Conservation (phyloP, 148 eudicot genomes). For the Chenopodium berlandieri region DNA sequence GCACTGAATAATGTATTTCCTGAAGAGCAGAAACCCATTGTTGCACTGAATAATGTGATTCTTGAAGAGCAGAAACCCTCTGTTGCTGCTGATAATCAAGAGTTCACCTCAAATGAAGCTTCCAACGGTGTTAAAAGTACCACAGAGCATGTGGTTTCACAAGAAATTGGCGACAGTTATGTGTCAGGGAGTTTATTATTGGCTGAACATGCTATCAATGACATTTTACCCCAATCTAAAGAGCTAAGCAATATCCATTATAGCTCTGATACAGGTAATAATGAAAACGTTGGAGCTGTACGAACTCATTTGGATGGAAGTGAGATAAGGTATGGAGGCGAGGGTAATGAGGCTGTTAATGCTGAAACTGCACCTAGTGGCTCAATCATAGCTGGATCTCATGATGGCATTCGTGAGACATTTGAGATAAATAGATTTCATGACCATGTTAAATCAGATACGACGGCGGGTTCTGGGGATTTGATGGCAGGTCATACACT, state of each 20-base stretch:
- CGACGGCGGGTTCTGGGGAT: conserved; percentile 12
- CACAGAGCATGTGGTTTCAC: conserved; percentile 22
- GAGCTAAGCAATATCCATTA: conserved; percentile 20
- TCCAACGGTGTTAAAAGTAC: conserved; percentile 14
- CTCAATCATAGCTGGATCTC: conserved; percentile 11
- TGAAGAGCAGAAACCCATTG: conserved; percentile 19
- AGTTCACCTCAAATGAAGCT: conserved; percentile 23
- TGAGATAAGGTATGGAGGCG: conserved; percentile 21
- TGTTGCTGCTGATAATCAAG: conserved; percentile 21
- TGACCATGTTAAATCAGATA: conserved; percentile 18
- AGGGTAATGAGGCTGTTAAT: conserved; percentile 4
- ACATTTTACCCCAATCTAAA: conserved; percentile 14
- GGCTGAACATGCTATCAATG: conserved; percentile 18
- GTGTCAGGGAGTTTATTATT: conserved; percentile 1
- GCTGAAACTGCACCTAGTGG: conserved; percentile 19
- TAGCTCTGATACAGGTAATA: conserved; percentile 12
- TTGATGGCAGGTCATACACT: conserved; percentile 16
- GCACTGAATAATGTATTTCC: conserved; percentile 11
- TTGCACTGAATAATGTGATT: conserved; percentile 7
- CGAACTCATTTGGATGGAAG: conserved; percentile 16
- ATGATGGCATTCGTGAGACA: conserved; percentile 17
- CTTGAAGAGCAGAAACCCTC: conserved; percentile 22
- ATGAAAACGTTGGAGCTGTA: conserved; percentile 18
- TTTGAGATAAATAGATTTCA: conserved; percentile 4
- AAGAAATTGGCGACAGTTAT: conserved; percentile 19